Evolutionary conservation across 257 asterid genomes (phyloP).

Genomic region (Solanum chiquidenum): DNA sequence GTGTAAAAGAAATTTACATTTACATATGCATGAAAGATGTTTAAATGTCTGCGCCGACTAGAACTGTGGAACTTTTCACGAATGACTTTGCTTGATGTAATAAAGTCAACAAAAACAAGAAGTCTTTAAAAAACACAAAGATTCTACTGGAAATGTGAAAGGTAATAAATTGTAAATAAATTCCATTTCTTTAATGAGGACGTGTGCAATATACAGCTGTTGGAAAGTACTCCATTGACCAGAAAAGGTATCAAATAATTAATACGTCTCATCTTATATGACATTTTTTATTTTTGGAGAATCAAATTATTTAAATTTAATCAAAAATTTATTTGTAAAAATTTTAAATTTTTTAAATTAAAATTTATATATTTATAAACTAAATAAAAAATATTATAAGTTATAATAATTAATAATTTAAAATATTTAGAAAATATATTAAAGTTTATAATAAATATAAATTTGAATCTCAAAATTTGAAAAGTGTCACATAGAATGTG

Average conservation of each 20-base stretch:
- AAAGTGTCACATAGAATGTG: too few relatives aligned
- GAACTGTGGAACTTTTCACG: background rate
- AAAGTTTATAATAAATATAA: too few relatives aligned
- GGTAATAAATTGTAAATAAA: background rate
- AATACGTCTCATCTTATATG: background rate
- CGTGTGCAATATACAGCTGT: background rate
- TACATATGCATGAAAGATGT: background rate
- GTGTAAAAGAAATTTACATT: background rate
- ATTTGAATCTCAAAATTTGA: too few relatives aligned
- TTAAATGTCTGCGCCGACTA: background rate
- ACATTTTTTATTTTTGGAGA: fast-evolving
- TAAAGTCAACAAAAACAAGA: background rate
- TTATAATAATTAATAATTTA: too few relatives aligned
- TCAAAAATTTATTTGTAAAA: too few relatives aligned
- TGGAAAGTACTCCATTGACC: background rate
- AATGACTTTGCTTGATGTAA: background rate
- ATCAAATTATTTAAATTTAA: too few relatives aligned
- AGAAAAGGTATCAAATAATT: background rate
- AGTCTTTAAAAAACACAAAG: background rate
- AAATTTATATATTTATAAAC: too few relatives aligned
- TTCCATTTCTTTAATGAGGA: background rate
- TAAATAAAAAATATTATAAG: too few relatives aligned
- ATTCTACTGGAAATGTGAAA: background rate
- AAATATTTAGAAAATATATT: too few relatives aligned
- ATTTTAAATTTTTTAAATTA: too few relatives aligned